Conservation (phyloP, 2,329 filamentous ascomycete genomes). For the Alternaria dauci region DNA sequence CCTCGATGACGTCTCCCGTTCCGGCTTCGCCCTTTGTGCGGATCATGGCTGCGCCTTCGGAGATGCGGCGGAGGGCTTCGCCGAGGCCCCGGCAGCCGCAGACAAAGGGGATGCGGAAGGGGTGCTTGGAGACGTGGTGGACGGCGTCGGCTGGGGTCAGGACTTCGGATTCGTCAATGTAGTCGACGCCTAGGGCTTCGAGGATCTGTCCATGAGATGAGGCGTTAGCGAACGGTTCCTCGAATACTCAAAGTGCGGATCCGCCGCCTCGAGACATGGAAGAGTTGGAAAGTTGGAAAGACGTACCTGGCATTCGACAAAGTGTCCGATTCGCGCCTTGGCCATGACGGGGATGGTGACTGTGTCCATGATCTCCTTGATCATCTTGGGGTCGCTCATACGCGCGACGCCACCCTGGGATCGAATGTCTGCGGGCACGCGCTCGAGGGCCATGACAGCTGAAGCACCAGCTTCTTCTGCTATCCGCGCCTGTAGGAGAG, state of each 20-base stretch:
- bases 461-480: slow-evolving; percentile 95
- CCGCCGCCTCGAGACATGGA: background rate
- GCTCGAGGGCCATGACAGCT: slow-evolving; percentile 98
- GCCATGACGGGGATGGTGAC: slow-evolving; percentile 99
- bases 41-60: slow-evolving; percentile 97
- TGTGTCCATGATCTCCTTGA: slow-evolving; percentile 91
- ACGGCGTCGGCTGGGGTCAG: slow-evolving; percentile 91
- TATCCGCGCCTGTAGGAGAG: slow-evolving; percentile 75
- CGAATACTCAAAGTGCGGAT: background rate
- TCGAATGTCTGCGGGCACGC: slow-evolving; percentile 95
- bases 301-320: slow-evolving; percentile 87
- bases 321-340: slow-evolving; percentile 96
- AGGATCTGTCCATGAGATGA: slow-evolving; percentile 76
- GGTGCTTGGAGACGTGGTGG: slow-evolving; percentile 89
- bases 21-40: slow-evolving; percentile 98
- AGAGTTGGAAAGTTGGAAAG: background rate
- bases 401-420: slow-evolving; percentile 90
- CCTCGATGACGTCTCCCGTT: slow-evolving; percentile 96
- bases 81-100: slow-evolving; percentile 95
- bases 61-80: slow-evolving; percentile 88
- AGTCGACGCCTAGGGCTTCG: slow-evolving; percentile 92
- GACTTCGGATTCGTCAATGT: slow-evolving; percentile 98
- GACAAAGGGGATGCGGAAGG: slow-evolving; percentile 87
- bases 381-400: slow-evolving; percentile 95
- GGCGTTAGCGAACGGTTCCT: background rate